phyloP scores from a whole-genome alignment of 306 rosid species.

The Ormosia semicastrata region DNA sequence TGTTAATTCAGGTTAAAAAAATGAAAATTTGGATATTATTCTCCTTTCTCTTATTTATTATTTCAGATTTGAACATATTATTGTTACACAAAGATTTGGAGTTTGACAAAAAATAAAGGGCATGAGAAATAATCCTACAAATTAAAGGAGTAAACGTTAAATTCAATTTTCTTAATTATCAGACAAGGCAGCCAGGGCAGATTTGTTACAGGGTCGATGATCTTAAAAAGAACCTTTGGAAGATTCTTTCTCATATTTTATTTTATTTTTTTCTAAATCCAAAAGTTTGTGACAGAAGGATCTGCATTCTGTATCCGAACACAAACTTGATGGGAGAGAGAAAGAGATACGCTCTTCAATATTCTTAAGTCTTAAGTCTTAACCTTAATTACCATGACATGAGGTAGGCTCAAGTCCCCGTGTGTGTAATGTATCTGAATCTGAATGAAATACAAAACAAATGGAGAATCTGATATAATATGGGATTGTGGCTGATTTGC shows the following conservation, averaged over 20 bases:
- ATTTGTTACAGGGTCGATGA: slow-evolving; percentile 15
- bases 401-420: slow-evolving; percentile 55
- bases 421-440: slow-evolving; percentile 21
- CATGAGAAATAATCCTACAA: neutral
- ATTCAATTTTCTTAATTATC: neutral
- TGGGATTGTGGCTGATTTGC: slow-evolving; percentile 41
- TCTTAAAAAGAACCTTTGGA: slow-evolving; percentile 44
- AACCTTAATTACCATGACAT: slow-evolving; percentile 31
- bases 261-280: neutral
- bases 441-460: neutral
- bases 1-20: too few species aligned
- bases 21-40: too few species aligned
- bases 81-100: neutral
- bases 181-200: neutral
- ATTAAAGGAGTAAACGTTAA: neutral
- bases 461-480: slow-evolving; percentile 50
- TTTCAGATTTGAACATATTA: too few species aligned
- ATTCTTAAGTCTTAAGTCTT: neutral
- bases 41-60: too few species aligned
- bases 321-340: neutral
- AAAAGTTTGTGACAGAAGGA: slow-evolving; percentile 23
- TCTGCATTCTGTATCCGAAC: neutral
- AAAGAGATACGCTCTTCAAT: neutral
- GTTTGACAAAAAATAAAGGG: neutral
- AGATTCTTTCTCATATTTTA: slow-evolving; percentile 25